Conservation (phyloP, 805 yeast species). For the Barnettozyma siamensis region DNA sequence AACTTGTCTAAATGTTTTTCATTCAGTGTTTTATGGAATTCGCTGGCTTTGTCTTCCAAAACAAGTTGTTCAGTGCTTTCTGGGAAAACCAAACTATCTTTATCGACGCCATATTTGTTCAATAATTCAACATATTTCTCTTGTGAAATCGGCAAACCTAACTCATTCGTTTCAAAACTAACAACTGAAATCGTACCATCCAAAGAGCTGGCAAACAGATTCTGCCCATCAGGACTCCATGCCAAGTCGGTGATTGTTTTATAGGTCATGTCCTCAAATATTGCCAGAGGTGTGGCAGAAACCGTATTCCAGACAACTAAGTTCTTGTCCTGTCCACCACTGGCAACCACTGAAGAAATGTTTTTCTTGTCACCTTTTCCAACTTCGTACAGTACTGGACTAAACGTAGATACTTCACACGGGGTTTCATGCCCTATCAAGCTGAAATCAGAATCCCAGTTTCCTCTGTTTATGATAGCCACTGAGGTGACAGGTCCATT, state of each 20-base stretch:
- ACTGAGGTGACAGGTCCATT: conserved; percentile 78
- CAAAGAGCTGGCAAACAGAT: conserved; percentile 69
- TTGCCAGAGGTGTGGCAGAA: conserved; percentile 69
- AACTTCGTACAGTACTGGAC: conserved; percentile 57
- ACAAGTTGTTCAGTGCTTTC: conserved; percentile 76
- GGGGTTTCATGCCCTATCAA: conserved; percentile 83
- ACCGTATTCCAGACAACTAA: conserved; percentile 85
- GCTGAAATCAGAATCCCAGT: conserved; percentile 71
- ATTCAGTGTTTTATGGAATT: conserved; percentile 26
- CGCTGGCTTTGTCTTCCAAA: conserved; percentile 59
- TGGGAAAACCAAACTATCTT: conserved; percentile 79
- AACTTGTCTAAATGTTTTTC: conserved; percentile 37
- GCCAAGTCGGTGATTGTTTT: conserved; percentile 83
- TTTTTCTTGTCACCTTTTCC: conserved; percentile 21
- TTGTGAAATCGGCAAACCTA: conserved; percentile 58
- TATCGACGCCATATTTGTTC: conserved; percentile 81
- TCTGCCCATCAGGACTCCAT: conserved; percentile 81
- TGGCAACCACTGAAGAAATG: conserved; percentile 73
- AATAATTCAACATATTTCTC: conserved; percentile 65
- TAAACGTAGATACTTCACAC: conserved; percentile 72
- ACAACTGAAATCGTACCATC: conserved; percentile 78
- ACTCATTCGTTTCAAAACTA: conserved; percentile 54
- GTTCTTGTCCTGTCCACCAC: conserved; percentile 92
- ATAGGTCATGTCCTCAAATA: conserved; percentile 67
- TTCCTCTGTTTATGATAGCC: conserved; percentile 68